These are phyloP conservation scores for Leishmania arabica DNA, from an alignment of 208 protist species.

Conservation along the genomic window DNA sequence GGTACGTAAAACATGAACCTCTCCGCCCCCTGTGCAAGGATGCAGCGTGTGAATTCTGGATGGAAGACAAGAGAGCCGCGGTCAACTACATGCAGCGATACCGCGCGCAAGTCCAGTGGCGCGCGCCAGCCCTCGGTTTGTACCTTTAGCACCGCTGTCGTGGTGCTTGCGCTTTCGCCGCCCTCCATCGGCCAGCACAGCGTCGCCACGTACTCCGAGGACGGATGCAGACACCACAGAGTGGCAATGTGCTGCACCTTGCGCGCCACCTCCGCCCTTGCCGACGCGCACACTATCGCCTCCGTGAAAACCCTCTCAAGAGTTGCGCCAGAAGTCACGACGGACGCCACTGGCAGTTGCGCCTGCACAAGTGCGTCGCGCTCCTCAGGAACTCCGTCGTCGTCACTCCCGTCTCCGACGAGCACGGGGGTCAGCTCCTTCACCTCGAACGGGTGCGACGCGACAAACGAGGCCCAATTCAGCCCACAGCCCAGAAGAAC, in stretches of 20 bases:
- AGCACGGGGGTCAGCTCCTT: not conserved
- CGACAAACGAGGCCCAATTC: constrained; percentile 23
- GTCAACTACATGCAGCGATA: constrained; percentile 13
- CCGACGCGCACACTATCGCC: not conserved
- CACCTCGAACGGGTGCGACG: constrained; percentile 11
- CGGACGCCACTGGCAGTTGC: constrained; percentile 15
- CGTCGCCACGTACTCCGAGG: constrained; percentile 21
- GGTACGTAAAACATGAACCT: constrained; percentile 38
- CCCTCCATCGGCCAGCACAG: not conserved
- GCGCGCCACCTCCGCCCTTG: not conserved
- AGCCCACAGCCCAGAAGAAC: constrained; percentile 8
- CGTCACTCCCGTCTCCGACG: not conserved
- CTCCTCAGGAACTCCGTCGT: not conserved
- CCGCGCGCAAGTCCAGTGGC: constrained; percentile 10
- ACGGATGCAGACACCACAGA: constrained; percentile 33
- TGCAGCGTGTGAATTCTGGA: constrained; percentile 51
- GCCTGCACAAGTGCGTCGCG: not conserved
- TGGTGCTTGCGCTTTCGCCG: not conserved
- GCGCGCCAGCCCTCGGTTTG: not conserved
- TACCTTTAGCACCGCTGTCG: not conserved
- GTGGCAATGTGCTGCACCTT: constrained; percentile 22
- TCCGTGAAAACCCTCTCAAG: constrained; percentile 2
- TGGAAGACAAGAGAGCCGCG: constrained; percentile 28
- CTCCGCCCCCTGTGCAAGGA: constrained; percentile 31
- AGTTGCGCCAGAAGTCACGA: not conserved